Evolutionary conservation across 257 asterid genomes (phyloP).

Genomic region (Primulina huaijiensis): DNA sequence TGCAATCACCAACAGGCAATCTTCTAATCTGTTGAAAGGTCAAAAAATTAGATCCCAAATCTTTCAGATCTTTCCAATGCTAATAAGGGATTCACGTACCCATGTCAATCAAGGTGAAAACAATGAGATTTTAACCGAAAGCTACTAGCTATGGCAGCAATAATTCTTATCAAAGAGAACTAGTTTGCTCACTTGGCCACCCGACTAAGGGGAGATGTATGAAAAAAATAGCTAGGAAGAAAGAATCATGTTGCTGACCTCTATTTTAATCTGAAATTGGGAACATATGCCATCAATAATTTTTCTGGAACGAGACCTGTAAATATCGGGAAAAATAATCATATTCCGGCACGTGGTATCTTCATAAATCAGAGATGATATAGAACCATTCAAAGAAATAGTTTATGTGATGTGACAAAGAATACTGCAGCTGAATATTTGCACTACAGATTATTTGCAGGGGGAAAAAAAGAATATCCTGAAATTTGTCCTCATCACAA

Average conservation of each 20-base stretch:
- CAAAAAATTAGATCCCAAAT: background rate
- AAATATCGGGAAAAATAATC: slow-evolving; percentile 25
- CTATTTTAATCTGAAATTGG: slow-evolving; percentile 61
- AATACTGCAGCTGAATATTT: slow-evolving; percentile 7
- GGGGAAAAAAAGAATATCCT: slow-evolving; percentile 15
- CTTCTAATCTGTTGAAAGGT: slow-evolving; percentile 59
- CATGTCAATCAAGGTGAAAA: slow-evolving; percentile 14
- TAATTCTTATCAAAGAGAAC: background rate
- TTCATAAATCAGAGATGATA: slow-evolving; percentile 17
- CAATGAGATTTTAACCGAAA: background rate
- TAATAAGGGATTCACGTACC: background rate
- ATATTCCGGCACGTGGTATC: background rate
- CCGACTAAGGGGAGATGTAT: slow-evolving; percentile 7
- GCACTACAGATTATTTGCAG: slow-evolving; percentile 2
- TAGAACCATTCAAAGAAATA: slow-evolving; percentile 12
- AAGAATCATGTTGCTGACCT: slow-evolving; percentile 44
- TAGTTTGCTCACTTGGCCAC: background rate
- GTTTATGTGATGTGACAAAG: slow-evolving; percentile 12
- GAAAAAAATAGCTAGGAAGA: slow-evolving; percentile 14
- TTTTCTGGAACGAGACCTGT: slow-evolving; percentile 71
- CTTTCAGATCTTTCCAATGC: slow-evolving; percentile 5
- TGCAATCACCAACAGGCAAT: slow-evolving; percentile 92
- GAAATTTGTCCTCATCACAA: too few relatives aligned
- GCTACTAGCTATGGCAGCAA: slow-evolving; percentile 13
- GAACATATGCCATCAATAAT: slow-evolving; percentile 56